Conservation (phyloP, 176 grass and related monocot genomes). For the Lolium rigidum region DNA sequence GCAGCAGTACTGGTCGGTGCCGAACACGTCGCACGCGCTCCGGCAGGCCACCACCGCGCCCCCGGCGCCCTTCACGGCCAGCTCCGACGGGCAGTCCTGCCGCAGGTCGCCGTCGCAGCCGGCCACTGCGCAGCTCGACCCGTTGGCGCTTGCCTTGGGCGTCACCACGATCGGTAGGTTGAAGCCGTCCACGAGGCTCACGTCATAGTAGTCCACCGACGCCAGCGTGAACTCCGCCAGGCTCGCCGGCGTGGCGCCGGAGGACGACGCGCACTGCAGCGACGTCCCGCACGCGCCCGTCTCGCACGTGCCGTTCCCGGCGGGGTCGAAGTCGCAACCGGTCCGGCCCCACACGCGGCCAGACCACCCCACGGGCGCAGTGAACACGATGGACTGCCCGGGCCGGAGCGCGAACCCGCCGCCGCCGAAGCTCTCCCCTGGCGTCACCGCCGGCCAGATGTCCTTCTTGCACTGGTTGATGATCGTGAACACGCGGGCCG, state of each 20-base stretch:
- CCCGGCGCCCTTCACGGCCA: slow-evolving; percentile 43
- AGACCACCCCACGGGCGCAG: slow-evolving; percentile 63
- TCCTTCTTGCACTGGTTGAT: slow-evolving; percentile 81
- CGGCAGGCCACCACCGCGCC: slow-evolving; percentile 67
- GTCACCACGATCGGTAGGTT: slow-evolving; percentile 62
- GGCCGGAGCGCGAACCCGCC: slow-evolving; percentile 66
- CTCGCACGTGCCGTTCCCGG: slow-evolving; percentile 66
- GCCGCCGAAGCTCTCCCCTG: slow-evolving; percentile 69
- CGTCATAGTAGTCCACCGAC: slow-evolving; percentile 55
- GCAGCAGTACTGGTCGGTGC: slow-evolving; percentile 91
- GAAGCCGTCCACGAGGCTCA: slow-evolving; percentile 89
- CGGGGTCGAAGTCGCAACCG: slow-evolving; percentile 63
- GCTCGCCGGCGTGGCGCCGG: slow-evolving; percentile 61
- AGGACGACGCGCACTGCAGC: slow-evolving; percentile 59
- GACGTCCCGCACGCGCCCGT: slow-evolving; percentile 64
- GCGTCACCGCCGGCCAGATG: slow-evolving; percentile 76
- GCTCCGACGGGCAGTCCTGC: slow-evolving; percentile 62
- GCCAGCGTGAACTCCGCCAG: slow-evolving; percentile 89
- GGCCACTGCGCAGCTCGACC: slow-evolving; percentile 52
- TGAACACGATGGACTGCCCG: slow-evolving; percentile 75
- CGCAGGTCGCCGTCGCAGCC: slow-evolving; percentile 77
- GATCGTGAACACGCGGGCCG: slow-evolving; percentile 68
- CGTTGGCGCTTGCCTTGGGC: slow-evolving; percentile 18
- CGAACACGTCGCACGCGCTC: slow-evolving; percentile 90
- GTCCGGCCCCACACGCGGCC: slow-evolving; percentile 91